Percentiles rank a stretch among this genome's conserved stretches.
Conservation (phyloP, 169 alveolate species). For the Plasmodium cynomolgi region DNA sequence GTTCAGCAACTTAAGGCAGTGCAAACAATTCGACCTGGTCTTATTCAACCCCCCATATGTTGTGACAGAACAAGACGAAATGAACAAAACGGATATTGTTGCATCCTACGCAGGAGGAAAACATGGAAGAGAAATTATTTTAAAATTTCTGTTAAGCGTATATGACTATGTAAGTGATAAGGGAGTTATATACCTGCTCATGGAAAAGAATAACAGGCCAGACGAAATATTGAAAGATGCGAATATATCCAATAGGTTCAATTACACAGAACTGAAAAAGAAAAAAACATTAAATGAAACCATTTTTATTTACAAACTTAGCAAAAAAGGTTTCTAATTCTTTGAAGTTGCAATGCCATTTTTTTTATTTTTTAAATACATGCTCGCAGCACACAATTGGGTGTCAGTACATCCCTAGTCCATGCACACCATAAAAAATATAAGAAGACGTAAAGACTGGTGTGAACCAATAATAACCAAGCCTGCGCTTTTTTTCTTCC, state of each 20-base stretch:
- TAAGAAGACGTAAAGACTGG: background rate
- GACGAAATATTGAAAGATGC: conserved; percentile 29
- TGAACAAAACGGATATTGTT: conserved; percentile 49
- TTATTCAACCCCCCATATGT: conserved; percentile 74
- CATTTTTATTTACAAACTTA: conserved; percentile 58
- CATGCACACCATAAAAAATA: background rate
- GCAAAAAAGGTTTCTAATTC: conserved; percentile 16
- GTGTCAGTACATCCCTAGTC: background rate
- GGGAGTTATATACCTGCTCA: conserved; percentile 51
- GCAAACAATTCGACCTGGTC: conserved; percentile 46
- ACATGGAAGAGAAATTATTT: conserved; percentile 66
- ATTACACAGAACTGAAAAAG: conserved; percentile 26
- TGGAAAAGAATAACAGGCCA: conserved; percentile 60
- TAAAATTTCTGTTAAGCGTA: conserved; percentile 49
- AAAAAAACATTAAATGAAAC: conserved; percentile 68
- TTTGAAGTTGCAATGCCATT: background rate
- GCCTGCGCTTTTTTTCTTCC: background rate
- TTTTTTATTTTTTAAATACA: background rate
- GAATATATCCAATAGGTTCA: conserved; percentile 8
- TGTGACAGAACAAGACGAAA: conserved; percentile 57
- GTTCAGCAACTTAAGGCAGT: conserved; percentile 37
- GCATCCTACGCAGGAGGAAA: conserved; percentile 74
- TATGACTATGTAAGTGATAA: conserved; percentile 52
- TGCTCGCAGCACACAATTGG: background rate
- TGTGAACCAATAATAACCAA: background rate